Conservation (phyloP, 2,329 filamentous ascomycete genomes). For the Monosporascus ibericus region DNA sequence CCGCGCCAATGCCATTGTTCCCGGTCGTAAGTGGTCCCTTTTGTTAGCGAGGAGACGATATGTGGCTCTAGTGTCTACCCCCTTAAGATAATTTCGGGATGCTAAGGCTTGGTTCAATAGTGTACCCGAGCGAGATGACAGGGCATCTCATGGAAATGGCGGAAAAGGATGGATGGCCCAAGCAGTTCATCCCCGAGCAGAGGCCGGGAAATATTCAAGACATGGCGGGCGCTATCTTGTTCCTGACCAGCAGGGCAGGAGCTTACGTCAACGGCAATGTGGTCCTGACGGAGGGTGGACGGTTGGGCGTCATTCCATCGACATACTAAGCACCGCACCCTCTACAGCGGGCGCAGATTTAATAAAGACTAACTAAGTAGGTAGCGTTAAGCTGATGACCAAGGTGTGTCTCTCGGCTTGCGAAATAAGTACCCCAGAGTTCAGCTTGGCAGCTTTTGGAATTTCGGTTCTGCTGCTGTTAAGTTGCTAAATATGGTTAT, state of each 20-base stretch:
- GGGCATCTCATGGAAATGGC: slow-evolving; percentile 21
- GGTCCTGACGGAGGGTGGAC: slow-evolving; percentile 46
- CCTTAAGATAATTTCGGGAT: neutral
- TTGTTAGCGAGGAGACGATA: neutral
- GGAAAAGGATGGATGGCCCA: slow-evolving; percentile 13
- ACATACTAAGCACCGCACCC: slow-evolving; percentile 9
- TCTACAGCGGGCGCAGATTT: neutral
- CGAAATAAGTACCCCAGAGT: no score
- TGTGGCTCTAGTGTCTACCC: neutral
- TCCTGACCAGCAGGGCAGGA: slow-evolving; percentile 43
- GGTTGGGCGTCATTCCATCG: slow-evolving; percentile 25
- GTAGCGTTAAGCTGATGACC: no score
- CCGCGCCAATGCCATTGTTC: slow-evolving; percentile 22
- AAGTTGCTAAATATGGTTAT: no score
- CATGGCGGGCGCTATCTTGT: slow-evolving; percentile 47
- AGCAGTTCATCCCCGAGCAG: slow-evolving; percentile 14
- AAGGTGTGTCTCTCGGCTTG: no score
- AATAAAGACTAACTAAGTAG: no score
- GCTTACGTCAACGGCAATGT: slow-evolving; percentile 50
- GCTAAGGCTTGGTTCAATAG: slow-evolving; percentile 11
- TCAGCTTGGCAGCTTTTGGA: no score
- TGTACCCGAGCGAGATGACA: slow-evolving; percentile 43
- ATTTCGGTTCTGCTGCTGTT: no score
- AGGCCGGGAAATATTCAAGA: slow-evolving; percentile 34
- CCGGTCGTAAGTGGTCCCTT: slow-evolving; percentile 17